phyloP scores from a whole-genome alignment of 2,329 filamentous ascomycete genomes.

The Ampelomyces quisqualis region DNA sequence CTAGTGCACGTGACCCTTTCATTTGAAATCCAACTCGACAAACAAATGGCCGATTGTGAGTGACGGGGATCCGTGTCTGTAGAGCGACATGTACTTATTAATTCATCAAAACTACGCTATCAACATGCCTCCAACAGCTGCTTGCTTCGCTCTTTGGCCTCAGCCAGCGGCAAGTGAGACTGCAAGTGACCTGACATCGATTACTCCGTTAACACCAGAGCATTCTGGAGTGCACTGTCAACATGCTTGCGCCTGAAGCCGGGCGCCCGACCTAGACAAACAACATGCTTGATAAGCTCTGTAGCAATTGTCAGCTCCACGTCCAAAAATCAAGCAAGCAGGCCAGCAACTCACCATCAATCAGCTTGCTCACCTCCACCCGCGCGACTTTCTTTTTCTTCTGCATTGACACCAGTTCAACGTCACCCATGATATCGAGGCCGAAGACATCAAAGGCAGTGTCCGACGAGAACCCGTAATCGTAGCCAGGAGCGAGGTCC shows the following conservation, averaged over 20 bases:
- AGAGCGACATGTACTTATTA: neutral
- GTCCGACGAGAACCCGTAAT: slow-evolving; percentile 16
- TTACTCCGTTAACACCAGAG: slow-evolving; percentile 36
- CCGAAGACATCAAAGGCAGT: slow-evolving; percentile 11
- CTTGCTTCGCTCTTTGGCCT: too few relatives aligned
- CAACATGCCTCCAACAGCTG: neutral
- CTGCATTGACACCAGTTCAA: slow-evolving; percentile 17
- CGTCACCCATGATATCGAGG: slow-evolving; percentile 16
- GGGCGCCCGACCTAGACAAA: slow-evolving; percentile 49
- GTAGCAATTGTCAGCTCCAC: neutral
- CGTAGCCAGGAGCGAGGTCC: slow-evolving; percentile 36
- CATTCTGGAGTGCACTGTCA: slow-evolving; percentile 43
- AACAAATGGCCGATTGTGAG: too few relatives aligned
- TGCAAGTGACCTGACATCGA: too few relatives aligned
- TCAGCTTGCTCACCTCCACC: slow-evolving; percentile 47
- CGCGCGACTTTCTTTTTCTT: slow-evolving; percentile 42
- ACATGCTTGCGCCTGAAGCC: slow-evolving; percentile 49
- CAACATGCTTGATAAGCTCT: slow-evolving; percentile 42
- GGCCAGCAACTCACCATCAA: slow-evolving; percentile 44
- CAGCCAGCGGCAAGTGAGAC: too few relatives aligned
- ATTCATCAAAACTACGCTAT: neutral
- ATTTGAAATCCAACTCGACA: too few relatives aligned
- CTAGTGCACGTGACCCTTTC: slow-evolving; percentile 5
- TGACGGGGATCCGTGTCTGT: neutral
- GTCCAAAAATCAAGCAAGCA: neutral